Conservation (phyloP, 1,139 yeast genomes). For the Chernovozyma sophiae-reginae region DNA sequence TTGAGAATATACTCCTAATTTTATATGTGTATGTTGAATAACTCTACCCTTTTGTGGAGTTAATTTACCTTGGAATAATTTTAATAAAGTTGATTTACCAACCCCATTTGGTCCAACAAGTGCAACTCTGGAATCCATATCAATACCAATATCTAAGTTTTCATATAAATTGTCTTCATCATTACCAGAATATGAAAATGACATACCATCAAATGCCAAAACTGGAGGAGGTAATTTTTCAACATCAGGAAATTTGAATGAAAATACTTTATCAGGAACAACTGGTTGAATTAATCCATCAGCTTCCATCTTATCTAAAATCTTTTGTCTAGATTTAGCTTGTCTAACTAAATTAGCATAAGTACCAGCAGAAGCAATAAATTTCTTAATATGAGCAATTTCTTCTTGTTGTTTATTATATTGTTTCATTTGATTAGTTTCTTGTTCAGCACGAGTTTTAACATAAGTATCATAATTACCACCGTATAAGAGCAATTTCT, state of each 20-base stretch:
- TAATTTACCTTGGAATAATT: slow-evolving; percentile 93
- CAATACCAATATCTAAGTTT: slow-evolving; percentile 93
- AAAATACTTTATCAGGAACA: slow-evolving; percentile 86
- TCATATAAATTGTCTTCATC: slow-evolving; percentile 86
- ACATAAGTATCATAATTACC: slow-evolving; percentile 98
- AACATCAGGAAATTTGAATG: slow-evolving; percentile 91
- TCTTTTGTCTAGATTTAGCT: slow-evolving; percentile 99
- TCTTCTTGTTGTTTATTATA: slow-evolving; percentile 97
- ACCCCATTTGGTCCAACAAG: slow-evolving; percentile 99
- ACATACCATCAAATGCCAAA: slow-evolving; percentile 90
- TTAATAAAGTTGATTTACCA: slow-evolving; percentile 94
- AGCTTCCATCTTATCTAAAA: slow-evolving; percentile 99
- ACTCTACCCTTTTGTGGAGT: slow-evolving; percentile 91
- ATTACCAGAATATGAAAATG: slow-evolving; percentile 88
- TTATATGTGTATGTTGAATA: slow-evolving; percentile 94
- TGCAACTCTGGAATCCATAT: slow-evolving; percentile 98
- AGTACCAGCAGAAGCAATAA: slow-evolving; percentile 99
- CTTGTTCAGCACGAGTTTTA: slow-evolving; percentile 91
- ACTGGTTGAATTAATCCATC: slow-evolving; percentile 96
- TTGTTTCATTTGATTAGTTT: slow-evolving; percentile 97
- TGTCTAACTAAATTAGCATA: slow-evolving; percentile 98
- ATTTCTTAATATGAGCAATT: slow-evolving; percentile 95
- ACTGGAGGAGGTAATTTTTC: slow-evolving; percentile 99
- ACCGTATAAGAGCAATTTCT: slow-evolving; percentile 72
- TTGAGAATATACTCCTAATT: slow-evolving; percentile 98